These are phyloP conservation scores for Onygenales sp. DNA, from an alignment of 2,329 filamentous ascomycete genomes.

Conservation along the genomic window DNA sequence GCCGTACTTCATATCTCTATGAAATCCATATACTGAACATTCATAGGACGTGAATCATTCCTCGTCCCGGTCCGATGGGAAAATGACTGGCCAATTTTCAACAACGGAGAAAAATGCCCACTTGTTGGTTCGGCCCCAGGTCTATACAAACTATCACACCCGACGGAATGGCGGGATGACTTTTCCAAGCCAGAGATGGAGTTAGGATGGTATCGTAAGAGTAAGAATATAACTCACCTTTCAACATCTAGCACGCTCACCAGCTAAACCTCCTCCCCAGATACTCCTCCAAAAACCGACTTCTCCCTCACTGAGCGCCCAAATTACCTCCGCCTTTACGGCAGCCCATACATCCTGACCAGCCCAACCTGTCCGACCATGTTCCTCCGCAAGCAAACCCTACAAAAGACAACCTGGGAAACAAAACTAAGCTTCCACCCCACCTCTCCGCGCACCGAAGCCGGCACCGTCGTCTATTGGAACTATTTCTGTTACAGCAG, in stretches of 20 bases:
- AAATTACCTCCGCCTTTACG: constrained; percentile 39
- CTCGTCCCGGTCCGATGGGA: constrained; percentile 42
- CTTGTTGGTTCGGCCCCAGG: constrained; percentile 21
- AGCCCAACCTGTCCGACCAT: constrained; percentile 44
- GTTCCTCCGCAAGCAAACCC: constrained; percentile 46
- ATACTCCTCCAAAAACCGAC: constrained; percentile 40
- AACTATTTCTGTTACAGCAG: constrained; percentile 39
- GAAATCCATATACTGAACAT: neutral
- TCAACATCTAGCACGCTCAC: neutral
- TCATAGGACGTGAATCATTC: constrained; percentile 40
- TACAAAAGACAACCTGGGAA: constrained; percentile 34
- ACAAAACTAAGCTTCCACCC: constrained; percentile 40
- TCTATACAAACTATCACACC: constrained; percentile 12
- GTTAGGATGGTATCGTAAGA: constrained; percentile 29
- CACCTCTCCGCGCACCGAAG: constrained; percentile 36
- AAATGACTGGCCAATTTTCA: constrained; percentile 45
- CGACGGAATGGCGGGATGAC: constrained; percentile 27
- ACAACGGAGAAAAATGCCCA: constrained; percentile 36
- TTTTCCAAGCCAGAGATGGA: constrained; percentile 18
- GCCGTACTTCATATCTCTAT: neutral
- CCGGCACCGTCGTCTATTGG: constrained; percentile 47
- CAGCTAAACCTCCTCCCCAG: constrained; percentile 15
- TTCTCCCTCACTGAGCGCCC: constrained; percentile 39
- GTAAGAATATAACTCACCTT: constrained; percentile 21
- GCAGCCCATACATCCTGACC: constrained; percentile 43